Evolutionary conservation across 768 basidiomycete genomes (phyloP), one percentile per base, ranked within the genome.

Genomic region (Phanerochaete sordida): DNA sequence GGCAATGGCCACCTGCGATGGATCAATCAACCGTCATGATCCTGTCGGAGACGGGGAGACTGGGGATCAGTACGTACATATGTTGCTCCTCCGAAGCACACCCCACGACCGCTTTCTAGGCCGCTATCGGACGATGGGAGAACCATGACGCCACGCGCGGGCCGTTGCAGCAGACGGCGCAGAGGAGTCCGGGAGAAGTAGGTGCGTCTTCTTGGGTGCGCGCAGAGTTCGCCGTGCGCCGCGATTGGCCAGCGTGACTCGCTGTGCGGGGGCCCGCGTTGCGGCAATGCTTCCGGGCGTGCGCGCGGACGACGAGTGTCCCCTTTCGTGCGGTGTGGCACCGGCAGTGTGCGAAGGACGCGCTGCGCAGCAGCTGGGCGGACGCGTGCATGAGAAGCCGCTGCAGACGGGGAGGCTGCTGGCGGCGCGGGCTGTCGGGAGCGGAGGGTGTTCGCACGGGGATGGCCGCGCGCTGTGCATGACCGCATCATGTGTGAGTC

Each of bases 21-120:
- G 39, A 43, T 43, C 39, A 43, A 51, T 51, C 49, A 51, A n/a
- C 9, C 3, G 49, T 31, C 49, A 30, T 31, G 28, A n/a, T 28
- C 28, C 13, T 13, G 33, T 35, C 33, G 33, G 47, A 48, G 47
- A 31, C 5, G 39, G 19, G 4, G 39, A 19, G 11, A 9, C 19
- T 43, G 39, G 39, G 19, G 39, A 51, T 51, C 49, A 31, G 49
- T 51, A 51, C 49, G 49, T 51, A 51, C 49, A 51, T 51, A 21
- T 30, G 27, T n/a, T 31, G 28, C 28, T n/a, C 12, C 13, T 28
- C 28, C 9, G 28, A 30, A n/a, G 28, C 28, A 16, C 9, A 30
- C 13, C 16, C 12, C 49, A 16, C 39, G 39, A 19, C 11, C 19
- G 19, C 39, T 43, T 16, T 35, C 33, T 7, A 13, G 33, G 47